Base-by-base conservation (phyloP, 2,329 filamentous ascomycete genomes). In the Alternaria ventricosa region DNA sequence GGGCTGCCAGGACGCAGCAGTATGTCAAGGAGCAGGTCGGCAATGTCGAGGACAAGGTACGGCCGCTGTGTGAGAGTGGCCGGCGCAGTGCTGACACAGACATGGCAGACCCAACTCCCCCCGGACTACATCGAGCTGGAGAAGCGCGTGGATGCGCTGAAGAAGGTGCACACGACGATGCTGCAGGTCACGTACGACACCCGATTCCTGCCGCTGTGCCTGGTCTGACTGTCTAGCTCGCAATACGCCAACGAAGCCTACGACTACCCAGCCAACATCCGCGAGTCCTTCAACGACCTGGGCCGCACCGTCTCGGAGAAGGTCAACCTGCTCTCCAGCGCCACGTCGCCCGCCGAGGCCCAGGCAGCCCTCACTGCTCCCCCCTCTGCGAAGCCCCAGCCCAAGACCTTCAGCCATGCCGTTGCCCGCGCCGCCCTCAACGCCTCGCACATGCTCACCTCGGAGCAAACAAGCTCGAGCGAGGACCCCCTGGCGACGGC, bases 1-100 rank as follows among this genome's bases (percentile, higher is more conserved):
- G 97, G 80, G 94, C 94, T 70, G 92, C 93, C 77, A 92, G 95
- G 78, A 97, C 94, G 61, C 93, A 97, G 82, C 96, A 99, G 85
- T 96, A 95, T 85, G 93, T 97, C 80, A 97, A 97, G 86, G 96
- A 99, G 84, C 94, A 97, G 84, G 88, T 98, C 66, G 96, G 96
- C 55, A 93, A 96, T 83, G 93, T 89, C 66, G 94, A 97, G 71
- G 96, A 98, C 82, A 97, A 96, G 90, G 92, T 94, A 72, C 61
- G 74, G 53, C 12, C 22, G 20, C 58, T 43, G 64, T 60, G 23
- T n/a, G 22, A n/a, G 51, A 8, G 18, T 15, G 13, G 45, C 45
- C n/a, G 43, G 28, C n/a, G 23, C 58, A 57, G 44, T 54, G 74
- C 67, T 79, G 64, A 79, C 66, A 55, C n/a, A 46, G 55, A 28